Base-by-base conservation (phyloP, 23 red algal genomes). In the Cyanidioschyzon merolae region DNA sequence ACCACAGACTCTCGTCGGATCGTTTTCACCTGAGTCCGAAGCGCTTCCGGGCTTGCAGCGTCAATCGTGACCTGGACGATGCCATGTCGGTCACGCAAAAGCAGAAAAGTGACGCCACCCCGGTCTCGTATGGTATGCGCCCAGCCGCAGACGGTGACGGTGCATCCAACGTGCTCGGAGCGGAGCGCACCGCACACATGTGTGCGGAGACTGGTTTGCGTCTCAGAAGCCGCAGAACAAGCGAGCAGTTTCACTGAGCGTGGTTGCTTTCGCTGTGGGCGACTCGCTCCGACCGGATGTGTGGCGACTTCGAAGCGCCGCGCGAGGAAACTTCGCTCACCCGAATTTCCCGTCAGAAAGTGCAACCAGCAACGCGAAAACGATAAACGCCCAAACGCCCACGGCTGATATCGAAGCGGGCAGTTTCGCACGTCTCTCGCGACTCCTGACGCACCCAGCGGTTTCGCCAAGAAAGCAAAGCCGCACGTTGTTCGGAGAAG, bases 1-100 rank as follows among this genome's bases (percentile, higher is more conserved):
- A 98, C 84, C 67, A 91, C 88, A 82, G 88, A 98, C 67, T 98
- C 94, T 17, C 88, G 41, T 37, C 94, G 83, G 27, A 98, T 76
- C 77, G 74, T 71, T 68, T 98, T 87, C 51, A 82, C 85, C 27
- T 74, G 76, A 31, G 80, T 77, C 2, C 80, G 68, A 24, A 68
- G 76, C 24, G 86, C 26, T 2, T 76, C n/a, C 34, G 79, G 82
- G 39, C 57, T 77, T 26, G 75, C 34, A 38, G 83, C 89, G 24
- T 26, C 32, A 18, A 98, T 39, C 0, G 88, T 98, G 26, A 89
- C 86, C 58, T 98, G 94, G 41, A 90, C 75, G 79, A 91, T 79
- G 27, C 94, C 94, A 51, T 85, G 86, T 40, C 94, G 79, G 67
- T 98, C 94, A 36, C 94, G 83, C n/a, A 98, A 71, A 25, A 98